phyloP scores from a whole-genome alignment of 2,329 filamentous ascomycete genomes.

The Nothopassalora personata region DNA sequence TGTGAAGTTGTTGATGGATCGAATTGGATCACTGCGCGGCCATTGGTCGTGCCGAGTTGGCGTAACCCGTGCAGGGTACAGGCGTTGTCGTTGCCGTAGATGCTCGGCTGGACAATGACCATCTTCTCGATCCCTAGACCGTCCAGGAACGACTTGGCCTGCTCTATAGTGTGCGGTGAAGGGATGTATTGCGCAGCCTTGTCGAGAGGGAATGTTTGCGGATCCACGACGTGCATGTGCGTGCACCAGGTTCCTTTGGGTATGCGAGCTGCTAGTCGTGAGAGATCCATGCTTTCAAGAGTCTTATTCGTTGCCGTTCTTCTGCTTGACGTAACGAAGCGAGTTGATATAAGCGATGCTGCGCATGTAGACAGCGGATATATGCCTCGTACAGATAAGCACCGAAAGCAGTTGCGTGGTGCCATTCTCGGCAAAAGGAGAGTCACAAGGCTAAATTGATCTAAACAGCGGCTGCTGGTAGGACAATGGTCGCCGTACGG shows the following conservation, averaged over 20 bases:
- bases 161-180: slow-evolving; percentile 43
- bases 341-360: too few species aligned
- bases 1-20: slow-evolving; percentile 42
- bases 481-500: background rate
- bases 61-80: slow-evolving; percentile 53
- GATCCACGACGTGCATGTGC: slow-evolving; percentile 60
- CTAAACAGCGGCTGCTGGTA: background rate
- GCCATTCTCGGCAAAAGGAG: too few species aligned
- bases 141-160: slow-evolving; percentile 50
- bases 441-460: too few species aligned
- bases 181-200: slow-evolving; percentile 50
- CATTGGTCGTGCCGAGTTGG: slow-evolving; percentile 45
- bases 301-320: background rate
- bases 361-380: too few species aligned
- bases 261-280: slow-evolving; percentile 28
- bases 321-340: background rate
- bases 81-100: slow-evolving; percentile 57
- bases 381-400: too few species aligned
- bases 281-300: slow-evolving; percentile 1
- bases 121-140: slow-evolving; percentile 50
- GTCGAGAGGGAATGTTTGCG: slow-evolving; percentile 45
- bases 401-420: too few species aligned
- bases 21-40: slow-evolving; percentile 53
- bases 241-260: slow-evolving; percentile 53
- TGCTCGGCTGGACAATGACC: slow-evolving; percentile 56